Conservation (phyloP, 306 rosid genomes). For the Sechiopsis laciniata region DNA sequence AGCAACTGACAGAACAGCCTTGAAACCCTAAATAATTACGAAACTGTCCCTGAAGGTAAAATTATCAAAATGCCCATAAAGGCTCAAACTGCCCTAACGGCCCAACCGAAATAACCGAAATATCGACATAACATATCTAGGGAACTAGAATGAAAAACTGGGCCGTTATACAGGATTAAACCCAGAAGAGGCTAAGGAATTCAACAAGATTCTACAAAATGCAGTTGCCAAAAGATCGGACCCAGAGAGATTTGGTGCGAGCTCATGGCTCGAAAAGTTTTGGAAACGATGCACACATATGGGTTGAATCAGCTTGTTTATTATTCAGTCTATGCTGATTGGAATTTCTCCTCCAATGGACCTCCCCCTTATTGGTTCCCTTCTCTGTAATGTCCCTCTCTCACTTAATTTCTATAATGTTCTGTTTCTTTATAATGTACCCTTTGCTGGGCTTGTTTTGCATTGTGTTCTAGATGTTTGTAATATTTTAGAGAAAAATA, state of each 20-base stretch:
- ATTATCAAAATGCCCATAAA: too few species aligned
- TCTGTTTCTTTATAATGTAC: background rate
- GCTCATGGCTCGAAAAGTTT: constrained; percentile 43
- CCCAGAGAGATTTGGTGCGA: constrained; percentile 43
- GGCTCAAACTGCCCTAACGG: too few species aligned
- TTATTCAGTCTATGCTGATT: constrained; percentile 41
- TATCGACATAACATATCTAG: too few species aligned
- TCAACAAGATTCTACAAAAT: constrained; percentile 27
- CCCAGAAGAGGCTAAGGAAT: constrained; percentile 38
- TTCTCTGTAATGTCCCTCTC: constrained; percentile 41
- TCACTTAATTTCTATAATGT: background rate
- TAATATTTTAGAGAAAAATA: too few species aligned
- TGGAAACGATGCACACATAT: constrained; percentile 58
- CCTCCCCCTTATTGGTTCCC: constrained; percentile 80
- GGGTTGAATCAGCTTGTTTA: constrained; percentile 53
- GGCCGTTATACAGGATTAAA: too few species aligned
- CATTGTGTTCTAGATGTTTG: too few species aligned
- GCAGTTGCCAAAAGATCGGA: constrained; percentile 21
- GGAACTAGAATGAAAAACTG: too few species aligned
- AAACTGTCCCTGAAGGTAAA: too few species aligned
- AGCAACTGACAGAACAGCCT: too few species aligned
- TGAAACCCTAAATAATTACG: too few species aligned
- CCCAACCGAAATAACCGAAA: too few species aligned
- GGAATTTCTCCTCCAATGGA: constrained; percentile 32
- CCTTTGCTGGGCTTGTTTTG: too few species aligned